phyloP scores from a whole-genome alignment of 352 stramenopile genomes.

The Pythium rishiriense region DNA sequence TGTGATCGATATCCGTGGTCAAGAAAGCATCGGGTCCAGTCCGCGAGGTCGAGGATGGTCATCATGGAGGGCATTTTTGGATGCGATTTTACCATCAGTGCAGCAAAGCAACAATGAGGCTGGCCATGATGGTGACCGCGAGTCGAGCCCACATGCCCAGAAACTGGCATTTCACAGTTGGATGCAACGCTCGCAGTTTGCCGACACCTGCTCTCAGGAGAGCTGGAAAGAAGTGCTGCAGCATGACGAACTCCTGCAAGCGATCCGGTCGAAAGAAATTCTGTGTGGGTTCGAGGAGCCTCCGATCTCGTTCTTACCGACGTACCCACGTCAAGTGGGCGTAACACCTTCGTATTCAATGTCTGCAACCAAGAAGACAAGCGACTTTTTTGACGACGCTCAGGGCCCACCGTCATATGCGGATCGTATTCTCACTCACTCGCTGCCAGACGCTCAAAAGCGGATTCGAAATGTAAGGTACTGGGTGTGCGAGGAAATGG shows the following conservation, averaged over 20 bases:
- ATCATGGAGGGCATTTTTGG: conserved; percentile 4
- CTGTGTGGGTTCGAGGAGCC: conserved; percentile 85
- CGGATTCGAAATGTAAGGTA: conserved; percentile 55
- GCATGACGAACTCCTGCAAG: conserved; percentile 62
- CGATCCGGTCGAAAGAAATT: conserved; percentile 75
- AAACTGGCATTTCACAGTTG: conserved; percentile 58
- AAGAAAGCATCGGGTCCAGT: background rate
- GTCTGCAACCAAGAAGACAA: conserved; percentile 49
- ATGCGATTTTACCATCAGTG: background rate
- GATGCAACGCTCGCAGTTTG: conserved; percentile 56
- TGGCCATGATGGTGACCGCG: background rate
- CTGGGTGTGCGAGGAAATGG: conserved; percentile 63
- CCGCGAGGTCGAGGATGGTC: background rate
- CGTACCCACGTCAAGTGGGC: conserved; percentile 64
- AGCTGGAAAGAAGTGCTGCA: conserved; percentile 76
- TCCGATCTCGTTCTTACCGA: conserved; percentile 67
- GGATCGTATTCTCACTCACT: conserved; percentile 70
- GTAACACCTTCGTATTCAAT: conserved; percentile 62
- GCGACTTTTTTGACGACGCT: conserved; percentile 47
- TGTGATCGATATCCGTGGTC: background rate
- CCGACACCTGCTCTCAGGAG: conserved; percentile 41
- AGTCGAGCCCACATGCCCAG: conserved; percentile 22
- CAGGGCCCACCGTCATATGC: conserved; percentile 52
- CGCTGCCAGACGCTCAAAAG: conserved; percentile 53
- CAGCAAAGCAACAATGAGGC: background rate